phyloP scores from a whole-genome alignment of 257 asterid species.

The Nicotiana attenuata region DNA sequence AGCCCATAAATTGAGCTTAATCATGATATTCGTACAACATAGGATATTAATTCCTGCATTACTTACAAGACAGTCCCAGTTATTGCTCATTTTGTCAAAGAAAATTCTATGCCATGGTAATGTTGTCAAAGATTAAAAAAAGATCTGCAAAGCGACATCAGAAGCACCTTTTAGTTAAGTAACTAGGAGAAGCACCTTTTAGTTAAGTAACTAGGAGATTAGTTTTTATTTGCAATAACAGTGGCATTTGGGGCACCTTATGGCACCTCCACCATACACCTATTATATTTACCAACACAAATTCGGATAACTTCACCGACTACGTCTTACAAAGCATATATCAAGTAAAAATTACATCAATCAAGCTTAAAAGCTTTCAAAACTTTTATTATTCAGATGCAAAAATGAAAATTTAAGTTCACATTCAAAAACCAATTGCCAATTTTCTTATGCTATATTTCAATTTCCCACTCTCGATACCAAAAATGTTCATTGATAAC shows the following conservation, averaged over 20 bases:
- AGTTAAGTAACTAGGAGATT: neutral
- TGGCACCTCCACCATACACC: neutral
- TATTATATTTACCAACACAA: neutral
- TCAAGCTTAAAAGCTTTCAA: neutral
- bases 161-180: neutral
- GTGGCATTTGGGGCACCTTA: neutral
- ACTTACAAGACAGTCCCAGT: neutral
- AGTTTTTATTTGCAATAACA: neutral
- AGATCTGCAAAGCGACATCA: neutral
- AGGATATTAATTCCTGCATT: neutral
- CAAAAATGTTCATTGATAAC: neutral
- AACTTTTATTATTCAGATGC: neutral
- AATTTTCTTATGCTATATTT: neutral
- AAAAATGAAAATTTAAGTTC: neutral
- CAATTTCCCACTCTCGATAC: neutral
- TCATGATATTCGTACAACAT: neutral
- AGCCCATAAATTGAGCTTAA: neutral
- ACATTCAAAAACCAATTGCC: too few relatives aligned
- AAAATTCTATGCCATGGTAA: neutral
- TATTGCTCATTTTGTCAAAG: neutral
- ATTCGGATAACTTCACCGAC: neutral
- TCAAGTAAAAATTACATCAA: neutral
- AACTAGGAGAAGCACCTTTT: neutral
- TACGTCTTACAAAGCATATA: neutral
- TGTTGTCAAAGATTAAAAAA: neutral